A percentile compares a stretch with the other conserved stretches of the same genome.
Evolutionary conservation across 2,329 filamentous ascomycete genomes (phyloP).

Genomic region (Plenodomus tracheiphilus): DNA sequence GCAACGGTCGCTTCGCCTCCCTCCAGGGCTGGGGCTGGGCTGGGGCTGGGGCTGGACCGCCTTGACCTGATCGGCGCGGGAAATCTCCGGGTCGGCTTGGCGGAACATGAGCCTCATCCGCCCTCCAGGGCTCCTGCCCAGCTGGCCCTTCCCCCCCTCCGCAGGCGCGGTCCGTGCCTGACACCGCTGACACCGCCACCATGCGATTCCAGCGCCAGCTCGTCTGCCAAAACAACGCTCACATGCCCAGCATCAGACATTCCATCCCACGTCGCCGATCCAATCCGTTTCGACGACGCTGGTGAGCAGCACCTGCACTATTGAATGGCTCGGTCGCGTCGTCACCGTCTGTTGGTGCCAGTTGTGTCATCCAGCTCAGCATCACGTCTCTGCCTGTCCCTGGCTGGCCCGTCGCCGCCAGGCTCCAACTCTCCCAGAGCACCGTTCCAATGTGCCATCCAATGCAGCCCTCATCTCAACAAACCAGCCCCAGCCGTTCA

Average conservation of each 20-base stretch:
- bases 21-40: conserved; percentile 2
- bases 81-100: conserved; percentile 22
- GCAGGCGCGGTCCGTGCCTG: too few species aligned
- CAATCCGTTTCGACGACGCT: neutral
- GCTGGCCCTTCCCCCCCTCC: neutral
- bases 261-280: neutral
- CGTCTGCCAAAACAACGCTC: neutral
- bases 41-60: neutral
- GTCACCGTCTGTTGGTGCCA: neutral
- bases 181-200: neutral
- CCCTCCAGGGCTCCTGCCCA: neutral
- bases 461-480: neutral
- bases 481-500: neutral
- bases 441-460: neutral
- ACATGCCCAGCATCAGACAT: neutral
- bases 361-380: neutral
- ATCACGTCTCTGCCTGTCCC: neutral
- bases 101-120: conserved; percentile 14
- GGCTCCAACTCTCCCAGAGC: neutral
- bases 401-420: too few species aligned
- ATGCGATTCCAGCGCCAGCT: neutral
- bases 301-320: neutral
- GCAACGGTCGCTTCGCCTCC: too few species aligned
- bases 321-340: neutral
- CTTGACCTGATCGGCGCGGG: conserved; percentile 13